These are phyloP conservation scores for Trichocomaceae sp. DNA, from an alignment of 2,329 filamentous ascomycete species.

Conservation along the genomic window DNA sequence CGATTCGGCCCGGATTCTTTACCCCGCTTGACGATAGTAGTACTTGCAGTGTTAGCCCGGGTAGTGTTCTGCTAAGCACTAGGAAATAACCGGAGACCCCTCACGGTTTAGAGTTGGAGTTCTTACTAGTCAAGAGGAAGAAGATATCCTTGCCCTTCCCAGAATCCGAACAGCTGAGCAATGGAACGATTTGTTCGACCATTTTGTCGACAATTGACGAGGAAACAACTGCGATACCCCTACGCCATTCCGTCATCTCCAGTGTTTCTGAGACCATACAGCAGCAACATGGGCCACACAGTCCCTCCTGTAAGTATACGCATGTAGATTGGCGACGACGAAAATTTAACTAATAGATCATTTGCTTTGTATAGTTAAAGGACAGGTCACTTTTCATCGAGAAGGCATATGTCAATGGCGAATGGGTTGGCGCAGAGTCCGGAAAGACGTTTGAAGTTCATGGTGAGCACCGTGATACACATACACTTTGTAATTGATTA, in stretches of 20 bases:
- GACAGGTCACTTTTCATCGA: constrained; percentile 78
- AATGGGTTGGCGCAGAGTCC: constrained; percentile 80
- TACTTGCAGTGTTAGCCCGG: too few species aligned
- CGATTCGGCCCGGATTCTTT: not conserved
- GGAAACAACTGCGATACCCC: constrained; percentile 30
- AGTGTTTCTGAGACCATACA: constrained; percentile 30
- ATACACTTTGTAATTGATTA: not conserved
- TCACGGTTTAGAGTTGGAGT: not conserved
- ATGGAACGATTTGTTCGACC: constrained; percentile 34
- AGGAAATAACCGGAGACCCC: not conserved
- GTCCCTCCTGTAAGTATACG: constrained; percentile 32
- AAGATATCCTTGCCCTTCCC: not conserved
- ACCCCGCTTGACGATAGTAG: not conserved
- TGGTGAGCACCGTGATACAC: constrained; percentile 41
- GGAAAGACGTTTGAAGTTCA: constrained; percentile 87
- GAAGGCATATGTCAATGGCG: constrained; percentile 79
- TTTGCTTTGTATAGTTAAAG: constrained; percentile 53
- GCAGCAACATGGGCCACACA: constrained; percentile 36
- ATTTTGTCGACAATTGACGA: constrained; percentile 30
- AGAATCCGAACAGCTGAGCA: not conserved
- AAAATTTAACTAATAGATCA: constrained; percentile 1
- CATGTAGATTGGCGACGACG: not conserved
- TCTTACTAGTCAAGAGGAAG: not conserved
- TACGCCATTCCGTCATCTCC: constrained; percentile 27
- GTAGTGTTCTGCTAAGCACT: not conserved